phyloP scores from a whole-genome alignment of 2,329 filamentous ascomycete genomes.

The Xylaria sp. region DNA sequence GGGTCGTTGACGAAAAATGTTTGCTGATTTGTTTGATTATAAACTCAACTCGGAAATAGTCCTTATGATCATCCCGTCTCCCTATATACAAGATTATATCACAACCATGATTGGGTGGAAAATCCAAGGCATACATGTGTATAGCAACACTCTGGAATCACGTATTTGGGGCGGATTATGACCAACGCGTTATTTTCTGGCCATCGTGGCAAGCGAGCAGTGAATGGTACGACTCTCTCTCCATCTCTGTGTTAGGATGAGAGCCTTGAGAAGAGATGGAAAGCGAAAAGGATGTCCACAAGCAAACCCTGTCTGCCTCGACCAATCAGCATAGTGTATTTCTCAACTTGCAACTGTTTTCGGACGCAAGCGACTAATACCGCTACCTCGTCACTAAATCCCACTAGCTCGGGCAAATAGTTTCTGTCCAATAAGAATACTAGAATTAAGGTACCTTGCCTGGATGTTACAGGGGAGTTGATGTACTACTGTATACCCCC shows the following conservation, averaged over 20 bases:
- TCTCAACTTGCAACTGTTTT: conserved; percentile 46
- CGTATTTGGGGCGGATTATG: conserved; percentile 38
- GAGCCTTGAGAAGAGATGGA: conserved; percentile 9
- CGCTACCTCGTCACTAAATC: conserved; percentile 49
- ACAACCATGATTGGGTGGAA: conserved; percentile 26
- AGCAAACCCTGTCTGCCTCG: conserved; percentile 33
- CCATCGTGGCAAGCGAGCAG: conserved; percentile 22
- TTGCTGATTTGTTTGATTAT: neutral
- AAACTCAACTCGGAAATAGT: conserved; percentile 10
- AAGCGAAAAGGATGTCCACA: conserved; percentile 24
- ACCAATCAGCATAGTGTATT: conserved; percentile 49
- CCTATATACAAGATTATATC: neutral
- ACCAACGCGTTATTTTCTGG: conserved; percentile 45
- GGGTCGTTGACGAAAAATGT: neutral
- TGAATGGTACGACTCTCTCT: conserved; percentile 31
- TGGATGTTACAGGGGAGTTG: conserved; percentile 19
- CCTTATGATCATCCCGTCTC: conserved; percentile 1
- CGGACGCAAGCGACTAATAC: conserved; percentile 42
- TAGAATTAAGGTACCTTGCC: conserved; percentile 7
- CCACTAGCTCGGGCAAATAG: conserved; percentile 38
- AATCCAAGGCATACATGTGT: conserved; percentile 16
- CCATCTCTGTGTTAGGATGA: neutral
- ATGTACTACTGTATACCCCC: conserved; percentile 18
- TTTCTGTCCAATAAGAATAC: conserved; percentile 41
- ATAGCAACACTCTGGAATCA: conserved; percentile 31